phyloP scores from a whole-genome alignment of 164 flowering plant species.

The Platanus orientalis region DNA sequence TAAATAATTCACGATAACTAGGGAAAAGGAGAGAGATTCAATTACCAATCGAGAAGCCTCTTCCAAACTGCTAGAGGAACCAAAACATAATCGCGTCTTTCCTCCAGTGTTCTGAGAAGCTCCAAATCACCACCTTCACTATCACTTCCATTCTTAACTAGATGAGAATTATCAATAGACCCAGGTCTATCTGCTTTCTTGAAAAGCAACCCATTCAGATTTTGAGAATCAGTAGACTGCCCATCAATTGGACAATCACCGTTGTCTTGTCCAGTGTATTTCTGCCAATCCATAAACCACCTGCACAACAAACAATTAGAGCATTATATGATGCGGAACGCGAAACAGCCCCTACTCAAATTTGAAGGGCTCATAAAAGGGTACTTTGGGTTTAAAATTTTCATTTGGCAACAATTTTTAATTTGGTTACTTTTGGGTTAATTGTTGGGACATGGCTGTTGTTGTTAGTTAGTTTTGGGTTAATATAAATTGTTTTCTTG shows the following conservation, averaged over 20 bases:
- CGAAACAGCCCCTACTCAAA: too few species aligned
- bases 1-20: neutral
- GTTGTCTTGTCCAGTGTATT: constrained; percentile 39
- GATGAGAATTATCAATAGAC: constrained; percentile 57
- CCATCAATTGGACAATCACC: constrained; percentile 9
- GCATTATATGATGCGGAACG: too few species aligned
- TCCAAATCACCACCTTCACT: constrained; percentile 31
- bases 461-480: too few species aligned
- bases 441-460: too few species aligned
- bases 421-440: too few species aligned
- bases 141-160: constrained; percentile 26
- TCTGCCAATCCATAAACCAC: constrained; percentile 84
- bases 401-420: too few species aligned
- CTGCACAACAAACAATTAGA: constrained; percentile 30
- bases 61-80: constrained; percentile 72
- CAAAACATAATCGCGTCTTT: constrained; percentile 62
- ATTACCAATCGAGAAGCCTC: constrained; percentile 52
- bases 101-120: constrained; percentile 40
- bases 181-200: constrained; percentile 44
- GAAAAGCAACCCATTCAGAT: neutral
- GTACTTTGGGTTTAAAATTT: too few species aligned
- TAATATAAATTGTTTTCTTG: too few species aligned
- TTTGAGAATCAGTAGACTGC: neutral
- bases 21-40: neutral
- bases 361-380: too few species aligned